Percentiles rank a stretch among this genome's conserved stretches.
Evolutionary conservation across 83 land plant species (phyloP).

Genomic region (Diphasiastrum complanatum): DNA sequence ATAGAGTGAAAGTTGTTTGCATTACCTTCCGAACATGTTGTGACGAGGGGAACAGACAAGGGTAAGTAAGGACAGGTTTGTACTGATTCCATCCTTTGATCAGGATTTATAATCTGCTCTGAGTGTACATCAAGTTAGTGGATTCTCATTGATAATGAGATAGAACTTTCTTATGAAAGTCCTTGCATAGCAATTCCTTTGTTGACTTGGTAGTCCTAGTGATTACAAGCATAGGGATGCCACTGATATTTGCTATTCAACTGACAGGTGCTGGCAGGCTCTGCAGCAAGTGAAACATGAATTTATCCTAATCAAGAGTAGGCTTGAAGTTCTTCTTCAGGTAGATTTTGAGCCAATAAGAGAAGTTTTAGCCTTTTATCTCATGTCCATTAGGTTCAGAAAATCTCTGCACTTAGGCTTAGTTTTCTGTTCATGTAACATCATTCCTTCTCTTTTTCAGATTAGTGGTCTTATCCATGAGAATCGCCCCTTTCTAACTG

Average conservation of each 20-base stretch:
- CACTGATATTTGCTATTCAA: not conserved
- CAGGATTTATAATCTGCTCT: not conserved
- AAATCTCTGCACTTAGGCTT: not conserved
- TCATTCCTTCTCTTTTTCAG: too few species aligned
- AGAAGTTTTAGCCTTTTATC: not conserved
- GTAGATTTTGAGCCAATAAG: not conserved
- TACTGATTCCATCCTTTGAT: not conserved
- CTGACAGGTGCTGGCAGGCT: constrained; percentile 6
- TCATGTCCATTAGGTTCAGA: not conserved
- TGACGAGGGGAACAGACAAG: constrained; percentile 10
- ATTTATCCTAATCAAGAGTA: not conserved
- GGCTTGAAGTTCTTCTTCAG: constrained; percentile 12
- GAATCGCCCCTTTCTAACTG: too few species aligned
- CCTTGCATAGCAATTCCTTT: too few species aligned
- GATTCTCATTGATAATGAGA: not conserved
- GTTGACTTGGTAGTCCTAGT: too few species aligned
- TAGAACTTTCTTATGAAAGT: too few species aligned
- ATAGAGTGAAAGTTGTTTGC: constrained; percentile 14
- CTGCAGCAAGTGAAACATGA: constrained; percentile 17
- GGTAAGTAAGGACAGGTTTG: not conserved
- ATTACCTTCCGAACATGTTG: constrained; percentile 10
- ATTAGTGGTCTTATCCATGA: too few species aligned
- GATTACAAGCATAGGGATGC: too few species aligned
- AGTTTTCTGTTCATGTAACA: too few species aligned
- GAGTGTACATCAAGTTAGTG: not conserved